Evolutionary conservation across 192 early-diverging fungal species (phyloP), one percentile per base, ranked within the genome.

Genomic region (Backusella mclennaniae): DNA sequence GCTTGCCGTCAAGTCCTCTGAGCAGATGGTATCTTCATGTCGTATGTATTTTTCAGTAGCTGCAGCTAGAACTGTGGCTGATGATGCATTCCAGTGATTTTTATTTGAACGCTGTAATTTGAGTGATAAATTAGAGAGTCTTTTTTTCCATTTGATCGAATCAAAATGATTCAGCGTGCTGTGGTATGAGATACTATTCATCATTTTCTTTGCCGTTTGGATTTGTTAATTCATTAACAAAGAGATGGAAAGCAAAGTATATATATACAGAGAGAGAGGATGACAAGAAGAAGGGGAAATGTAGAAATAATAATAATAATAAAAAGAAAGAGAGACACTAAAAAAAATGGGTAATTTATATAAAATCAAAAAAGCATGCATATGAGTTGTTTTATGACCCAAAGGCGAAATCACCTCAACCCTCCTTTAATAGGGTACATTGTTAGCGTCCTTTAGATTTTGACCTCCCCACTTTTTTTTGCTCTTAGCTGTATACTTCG

Each of bases 1-100:
- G 21, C 76, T 71, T 15, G 76, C 80, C 2, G 80, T 82, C 68
- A 82, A 46, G 35, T 82, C 76, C 66, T 82, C 76, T 15, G 71
- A 77, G 23, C 59, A 59, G 26, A 74, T 73, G 2, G 42, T 42
- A 21, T 63, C 66, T 42, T 74, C 42, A 29, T 63, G 71, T 63
- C 77, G 23, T 7, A 79, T 69, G 35, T 35, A 79, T 46, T 79
- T 79, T 42, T 79, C 78, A 14, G 73, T 79, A 19, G 78, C 78
- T 14, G 78, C 78, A 31, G 78, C 78, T 9, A 56, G 31, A 12
- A 39, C 78, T 23, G 73, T 74, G 53, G 52, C 52, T 68, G 72
- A 78, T 36, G 63, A 67, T 23, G 35, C 59, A 75, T 56, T 63
- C 73, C 66, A 63, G 19, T 75, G 39, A 44, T 53, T 59, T 73